Percentiles rank a stretch among this genome's conserved stretches.
Conservation (phyloP, 345 rosid genomes). For the Isatis tinctoria region DNA sequence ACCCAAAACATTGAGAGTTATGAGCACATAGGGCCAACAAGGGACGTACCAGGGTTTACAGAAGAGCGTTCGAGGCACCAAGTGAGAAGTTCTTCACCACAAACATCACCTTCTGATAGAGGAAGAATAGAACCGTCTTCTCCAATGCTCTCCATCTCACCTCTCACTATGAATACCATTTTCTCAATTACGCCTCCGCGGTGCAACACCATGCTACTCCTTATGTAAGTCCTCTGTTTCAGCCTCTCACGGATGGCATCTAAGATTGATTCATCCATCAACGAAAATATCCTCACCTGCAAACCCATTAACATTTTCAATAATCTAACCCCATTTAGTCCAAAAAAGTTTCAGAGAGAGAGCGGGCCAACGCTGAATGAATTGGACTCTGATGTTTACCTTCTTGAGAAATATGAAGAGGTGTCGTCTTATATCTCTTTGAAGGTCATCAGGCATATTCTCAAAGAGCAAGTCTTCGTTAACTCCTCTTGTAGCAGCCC, state of each 20-base stretch:
- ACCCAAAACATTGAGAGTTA: neutral
- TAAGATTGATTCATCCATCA: conserved; percentile 66
- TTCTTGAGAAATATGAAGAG: conserved; percentile 76
- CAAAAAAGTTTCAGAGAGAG: neutral
- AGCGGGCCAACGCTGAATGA: neutral
- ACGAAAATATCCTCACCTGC: conserved; percentile 70
- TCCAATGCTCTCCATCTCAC: conserved; percentile 66
- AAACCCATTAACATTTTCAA: conserved; percentile 13
- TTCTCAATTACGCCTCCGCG: conserved; percentile 60
- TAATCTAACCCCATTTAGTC: neutral
- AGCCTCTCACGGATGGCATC: conserved; percentile 75
- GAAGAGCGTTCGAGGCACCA: conserved; percentile 89
- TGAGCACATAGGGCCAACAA: neutral
- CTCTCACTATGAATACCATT: conserved; percentile 88
- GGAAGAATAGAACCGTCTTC: conserved; percentile 44
- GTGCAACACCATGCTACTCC: conserved; percentile 55
- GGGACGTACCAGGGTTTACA: conserved; percentile 45
- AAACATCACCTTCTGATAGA: conserved; percentile 68
- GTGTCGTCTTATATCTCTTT: conserved; percentile 82
- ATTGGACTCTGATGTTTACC: conserved; percentile 37
- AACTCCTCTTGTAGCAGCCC: conserved; percentile 94
- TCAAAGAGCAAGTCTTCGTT: conserved; percentile 65
- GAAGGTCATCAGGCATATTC: conserved; percentile 87
- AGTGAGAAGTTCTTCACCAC: conserved; percentile 88
- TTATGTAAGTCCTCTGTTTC: conserved; percentile 63